Evolutionary conservation across 305 asterid genomes (phyloP), one percentile per base, ranked within the genome.

Genomic region (Plantago coronopus): DNA sequence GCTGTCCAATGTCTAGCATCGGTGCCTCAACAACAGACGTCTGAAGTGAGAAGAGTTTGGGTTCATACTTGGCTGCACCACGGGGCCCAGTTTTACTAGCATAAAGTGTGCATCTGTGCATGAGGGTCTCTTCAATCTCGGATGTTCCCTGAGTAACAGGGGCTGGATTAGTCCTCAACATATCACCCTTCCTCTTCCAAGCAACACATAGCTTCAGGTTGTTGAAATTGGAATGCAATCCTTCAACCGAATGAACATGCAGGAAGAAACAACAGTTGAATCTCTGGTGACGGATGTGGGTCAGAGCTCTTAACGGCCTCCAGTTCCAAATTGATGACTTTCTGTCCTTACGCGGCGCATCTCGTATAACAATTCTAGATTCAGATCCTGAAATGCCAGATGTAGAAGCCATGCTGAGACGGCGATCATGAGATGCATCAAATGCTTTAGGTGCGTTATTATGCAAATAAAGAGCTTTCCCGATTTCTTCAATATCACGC

Each of bases 41-140:
- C 34, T 72, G 72, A 53, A 91, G 85, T 68, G 78, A 75, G 69
- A 81, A 88, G 38, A 76, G 79, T 71, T 83, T 81, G 55, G 95
- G 83, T 67, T 88, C 87, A 48, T 88, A 91, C 73, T 88, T 83
- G n/a, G 78, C 82, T 25, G 81, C 74, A 68, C 63, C 54, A 3
- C 68, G 85, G 34, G 81, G 63, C 55, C 91, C 88, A 27, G 59
- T 80, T 76, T 80, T 78, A 70, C 76, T 83, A 15, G 79, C 85
- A 61, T 74, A 66, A 54, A 91, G 75, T 17, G 81, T 71, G 66
- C 87, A 77, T 17, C 66, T 75, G 76, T 82, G 87, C 81, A 66
- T 78, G 81, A 91, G 85, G 61, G 86, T 83, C 70, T 91, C 95
- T 59, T 84, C 91, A 61, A 88, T 79, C 76, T 80, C 85, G 1